Conservation (phyloP, 176 grass and related monocot genomes). For the Coix lacrymajobi region DNA sequence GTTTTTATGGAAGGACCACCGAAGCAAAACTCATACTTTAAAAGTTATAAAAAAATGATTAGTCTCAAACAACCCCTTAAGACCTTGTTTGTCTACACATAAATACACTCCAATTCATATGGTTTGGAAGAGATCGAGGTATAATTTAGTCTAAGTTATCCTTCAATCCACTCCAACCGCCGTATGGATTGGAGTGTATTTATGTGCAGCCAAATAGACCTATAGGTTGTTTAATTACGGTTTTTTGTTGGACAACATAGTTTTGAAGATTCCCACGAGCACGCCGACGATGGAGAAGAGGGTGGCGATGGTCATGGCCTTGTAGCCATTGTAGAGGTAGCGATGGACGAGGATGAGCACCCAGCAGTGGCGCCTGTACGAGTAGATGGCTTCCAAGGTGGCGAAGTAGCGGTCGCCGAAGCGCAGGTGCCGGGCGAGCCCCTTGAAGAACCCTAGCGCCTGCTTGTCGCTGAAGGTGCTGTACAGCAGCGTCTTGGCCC, state of each 20-base stretch:
- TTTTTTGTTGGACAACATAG: not conserved
- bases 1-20: no score
- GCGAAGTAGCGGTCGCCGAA: fast-evolving
- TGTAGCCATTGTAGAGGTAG: not conserved
- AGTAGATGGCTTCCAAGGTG: not conserved
- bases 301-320: not conserved
- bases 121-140: no score
- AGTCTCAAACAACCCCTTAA: no score
- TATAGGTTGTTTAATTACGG: no score
- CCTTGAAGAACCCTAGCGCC: not conserved
- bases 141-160: no score
- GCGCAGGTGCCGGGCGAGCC: not conserved
- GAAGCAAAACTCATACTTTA: no score
- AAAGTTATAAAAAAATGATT: no score
- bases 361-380: not conserved
- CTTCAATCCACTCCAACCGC: no score
- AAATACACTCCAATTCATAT: no score
- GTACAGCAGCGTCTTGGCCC: not conserved
- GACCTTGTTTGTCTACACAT: no score
- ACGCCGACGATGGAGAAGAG: not conserved
- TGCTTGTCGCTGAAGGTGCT: not conserved
- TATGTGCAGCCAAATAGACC: no score
- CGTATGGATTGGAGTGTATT: no score
- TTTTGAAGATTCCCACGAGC: not conserved
- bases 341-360: not conserved